These are phyloP conservation scores for Terfezia claveryi DNA, from an alignment of 495 filamentous ascomycete genomes.

Conservation along the genomic window DNA sequence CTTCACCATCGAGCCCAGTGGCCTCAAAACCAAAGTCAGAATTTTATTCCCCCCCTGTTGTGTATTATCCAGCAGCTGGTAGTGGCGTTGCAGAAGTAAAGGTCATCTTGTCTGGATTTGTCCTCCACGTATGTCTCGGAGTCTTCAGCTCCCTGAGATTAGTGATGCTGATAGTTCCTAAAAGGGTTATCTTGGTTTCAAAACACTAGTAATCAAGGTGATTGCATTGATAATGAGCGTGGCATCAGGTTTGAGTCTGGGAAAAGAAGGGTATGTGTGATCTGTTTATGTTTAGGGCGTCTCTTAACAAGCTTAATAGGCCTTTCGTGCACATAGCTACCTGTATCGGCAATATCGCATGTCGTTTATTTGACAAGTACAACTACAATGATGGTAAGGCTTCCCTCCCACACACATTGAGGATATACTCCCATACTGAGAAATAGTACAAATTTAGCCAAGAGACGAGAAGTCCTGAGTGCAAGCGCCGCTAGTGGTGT, in stretches of 20 bases:
- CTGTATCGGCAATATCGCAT: conserved; percentile 86
- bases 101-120: conserved; percentile 91
- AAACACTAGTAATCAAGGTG: conserved; percentile 73
- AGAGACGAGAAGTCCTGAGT: conserved; percentile 74
- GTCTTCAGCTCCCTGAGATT: not conserved
- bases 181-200: conserved; percentile 59
- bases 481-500: conserved; percentile 84
- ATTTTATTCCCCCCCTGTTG: conserved; percentile 40
- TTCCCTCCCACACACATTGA: not conserved
- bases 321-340: conserved; percentile 95
- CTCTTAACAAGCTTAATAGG: conserved; percentile 15
- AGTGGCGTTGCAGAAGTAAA: conserved; percentile 95
- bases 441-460: conserved; percentile 19
- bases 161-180: conserved; percentile 1
- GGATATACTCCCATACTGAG: too few species aligned
- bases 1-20: conserved; percentile 9
- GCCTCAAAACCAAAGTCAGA: conserved; percentile 1
- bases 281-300: not conserved
- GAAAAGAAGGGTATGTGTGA: conserved; percentile 47
- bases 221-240: conserved; percentile 68
- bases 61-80: conserved; percentile 88
- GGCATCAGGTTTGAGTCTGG: conserved; percentile 74
- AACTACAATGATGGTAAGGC: conserved; percentile 61
- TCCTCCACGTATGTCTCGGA: conserved; percentile 42
- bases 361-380: conserved; percentile 81